These are phyloP conservation scores for Coemansia sp. DNA, from an alignment of 192 early-diverging fungal genomes.

Conservation along the genomic window DNA sequence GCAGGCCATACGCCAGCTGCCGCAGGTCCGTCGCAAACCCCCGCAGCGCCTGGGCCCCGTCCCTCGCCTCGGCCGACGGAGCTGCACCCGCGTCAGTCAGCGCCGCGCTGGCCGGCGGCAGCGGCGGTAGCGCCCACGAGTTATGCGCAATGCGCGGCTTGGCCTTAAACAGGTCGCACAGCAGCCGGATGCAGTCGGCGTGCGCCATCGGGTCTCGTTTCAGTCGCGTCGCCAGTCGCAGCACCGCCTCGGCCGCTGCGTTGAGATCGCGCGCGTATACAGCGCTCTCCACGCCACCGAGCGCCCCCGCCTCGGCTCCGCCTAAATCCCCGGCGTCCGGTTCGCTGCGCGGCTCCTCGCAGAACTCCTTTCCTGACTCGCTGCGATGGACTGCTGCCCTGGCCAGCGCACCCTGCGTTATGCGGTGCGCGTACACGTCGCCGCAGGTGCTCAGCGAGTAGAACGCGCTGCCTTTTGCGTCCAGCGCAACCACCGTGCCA, in stretches of 20 bases:
- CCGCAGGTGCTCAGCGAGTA: constrained; percentile 50
- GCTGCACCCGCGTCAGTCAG: constrained; percentile 10
- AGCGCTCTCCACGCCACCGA: constrained; percentile 16
- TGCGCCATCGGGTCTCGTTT: neutral
- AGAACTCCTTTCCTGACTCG: neutral
- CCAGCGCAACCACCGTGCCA: constrained; percentile 33
- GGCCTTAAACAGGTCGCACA: constrained; percentile 49
- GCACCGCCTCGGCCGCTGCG: constrained; percentile 26
- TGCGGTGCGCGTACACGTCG: constrained; percentile 46
- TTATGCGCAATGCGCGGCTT: constrained; percentile 29
- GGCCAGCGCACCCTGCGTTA: constrained; percentile 18
- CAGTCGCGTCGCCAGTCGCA: constrained; percentile 13
- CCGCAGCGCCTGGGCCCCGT: neutral
- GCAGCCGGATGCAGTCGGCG: constrained; percentile 12
- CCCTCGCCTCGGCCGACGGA: neutral
- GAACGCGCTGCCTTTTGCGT: constrained; percentile 32
- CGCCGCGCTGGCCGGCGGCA: constrained; percentile 10
- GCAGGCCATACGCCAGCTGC: constrained; percentile 42
- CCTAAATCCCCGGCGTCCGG: neutral
- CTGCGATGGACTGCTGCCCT: neutral
- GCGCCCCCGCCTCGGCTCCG: neutral
- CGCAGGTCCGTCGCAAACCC: constrained; percentile 27
- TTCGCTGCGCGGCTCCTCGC: neutral
- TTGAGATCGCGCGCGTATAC: constrained; percentile 42
- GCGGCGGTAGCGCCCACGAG: constrained; percentile 46